These are phyloP conservation scores for Bullera alba DNA, from an alignment of 768 basidiomycete genomes.

Conservation along the genomic window DNA sequence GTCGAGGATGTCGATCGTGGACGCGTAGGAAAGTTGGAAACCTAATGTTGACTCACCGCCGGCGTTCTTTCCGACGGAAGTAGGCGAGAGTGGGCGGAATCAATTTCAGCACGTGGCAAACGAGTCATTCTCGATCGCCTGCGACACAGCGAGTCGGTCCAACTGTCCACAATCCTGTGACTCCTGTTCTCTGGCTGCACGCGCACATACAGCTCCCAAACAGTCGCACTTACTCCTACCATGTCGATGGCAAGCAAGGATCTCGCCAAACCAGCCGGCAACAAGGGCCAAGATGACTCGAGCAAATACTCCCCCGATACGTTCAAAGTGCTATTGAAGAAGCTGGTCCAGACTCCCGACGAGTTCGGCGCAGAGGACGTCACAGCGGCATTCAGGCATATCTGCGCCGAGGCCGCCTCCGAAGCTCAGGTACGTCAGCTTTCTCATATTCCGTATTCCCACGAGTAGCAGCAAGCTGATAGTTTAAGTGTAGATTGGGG, in stretches of 20 bases:
- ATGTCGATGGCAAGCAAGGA: neutral
- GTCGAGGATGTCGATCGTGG: too few relatives aligned
- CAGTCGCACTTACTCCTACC: neutral
- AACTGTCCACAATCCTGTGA: neutral
- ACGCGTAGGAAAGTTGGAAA: too few relatives aligned
- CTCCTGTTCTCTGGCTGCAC: neutral
- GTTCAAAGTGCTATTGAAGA: conserved; percentile 69
- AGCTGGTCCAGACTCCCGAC: conserved; percentile 52
- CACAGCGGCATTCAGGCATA: conserved; percentile 62
- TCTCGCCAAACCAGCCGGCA: neutral
- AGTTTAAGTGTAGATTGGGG: conserved; percentile 64
- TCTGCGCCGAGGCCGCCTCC: conserved; percentile 36
- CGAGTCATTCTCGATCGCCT: too few relatives aligned
- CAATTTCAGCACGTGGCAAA: too few relatives aligned
- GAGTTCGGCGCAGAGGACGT: conserved; percentile 57
- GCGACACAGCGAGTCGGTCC: neutral
- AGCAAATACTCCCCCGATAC: conserved; percentile 59
- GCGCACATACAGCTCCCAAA: neutral
- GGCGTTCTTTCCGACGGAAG: too few relatives aligned
- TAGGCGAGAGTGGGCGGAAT: neutral
- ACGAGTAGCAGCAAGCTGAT: neutral
- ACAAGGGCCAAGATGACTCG: neutral
- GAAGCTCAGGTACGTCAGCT: conserved; percentile 39
- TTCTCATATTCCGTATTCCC: neutral
- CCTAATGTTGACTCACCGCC: neutral